A percentile compares a stretch with the other conserved stretches of the same genome.
phyloP scores from a whole-genome alignment of 2,329 filamentous ascomycete genomes.

The Penicillium expansum region DNA sequence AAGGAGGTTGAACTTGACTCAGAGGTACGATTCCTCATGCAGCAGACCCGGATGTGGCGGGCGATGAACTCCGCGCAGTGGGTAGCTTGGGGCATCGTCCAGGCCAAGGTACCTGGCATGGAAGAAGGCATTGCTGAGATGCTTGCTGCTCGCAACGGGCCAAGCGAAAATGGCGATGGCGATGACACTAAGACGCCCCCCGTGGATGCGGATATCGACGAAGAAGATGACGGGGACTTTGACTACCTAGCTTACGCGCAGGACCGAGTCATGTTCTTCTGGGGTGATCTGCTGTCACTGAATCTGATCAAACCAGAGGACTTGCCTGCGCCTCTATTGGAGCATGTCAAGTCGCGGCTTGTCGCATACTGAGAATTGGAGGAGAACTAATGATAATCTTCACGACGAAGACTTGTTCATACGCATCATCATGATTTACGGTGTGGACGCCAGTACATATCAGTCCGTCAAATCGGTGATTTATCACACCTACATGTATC shows the following conservation, averaged over 20 bases:
- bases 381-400: not conserved
- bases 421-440: constrained; percentile 11
- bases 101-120: constrained; percentile 79
- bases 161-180: constrained; percentile 17
- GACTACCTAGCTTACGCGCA: constrained; percentile 92
- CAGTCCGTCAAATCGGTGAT: constrained; percentile 5
- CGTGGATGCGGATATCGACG: constrained; percentile 52
- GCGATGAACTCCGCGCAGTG: constrained; percentile 84
- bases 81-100: constrained; percentile 95
- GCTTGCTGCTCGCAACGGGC: constrained; percentile 12
- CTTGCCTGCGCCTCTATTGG: constrained; percentile 65
- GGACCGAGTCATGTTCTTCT: constrained; percentile 87
- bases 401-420: not conserved
- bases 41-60: constrained; percentile 81
- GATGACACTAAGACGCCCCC: constrained; percentile 24
- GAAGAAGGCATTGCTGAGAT: constrained; percentile 44
- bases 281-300: constrained; percentile 80
- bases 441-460: constrained; percentile 21
- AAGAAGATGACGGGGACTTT: constrained; percentile 77
- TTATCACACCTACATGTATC: constrained; percentile 11
- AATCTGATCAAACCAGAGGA: constrained; percentile 74
- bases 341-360: constrained; percentile 60
- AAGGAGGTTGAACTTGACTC: constrained; percentile 64
- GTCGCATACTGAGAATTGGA: constrained; percentile 58
- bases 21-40: constrained; percentile 67